phyloP scores from a whole-genome alignment of 2,329 filamentous ascomycete species.

The Trichoderma lentiforme region DNA sequence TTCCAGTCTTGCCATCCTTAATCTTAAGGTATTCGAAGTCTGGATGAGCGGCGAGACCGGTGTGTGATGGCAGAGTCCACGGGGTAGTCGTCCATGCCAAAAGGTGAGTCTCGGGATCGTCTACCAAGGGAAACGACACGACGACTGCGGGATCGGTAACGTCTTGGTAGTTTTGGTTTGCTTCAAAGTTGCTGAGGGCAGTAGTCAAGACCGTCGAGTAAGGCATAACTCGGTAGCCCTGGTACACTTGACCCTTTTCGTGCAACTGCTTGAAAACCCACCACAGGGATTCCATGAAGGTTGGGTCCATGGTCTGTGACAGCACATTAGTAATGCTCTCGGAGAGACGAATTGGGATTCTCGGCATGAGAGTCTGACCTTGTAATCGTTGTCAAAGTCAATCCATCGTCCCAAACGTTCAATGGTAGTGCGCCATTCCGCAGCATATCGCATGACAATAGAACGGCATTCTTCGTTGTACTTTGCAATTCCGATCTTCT shows the following conservation, averaged over 20 bases:
- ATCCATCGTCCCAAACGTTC: conserved; percentile 92
- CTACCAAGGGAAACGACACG: conserved; percentile 78
- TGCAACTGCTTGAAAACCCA: conserved; percentile 95
- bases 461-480: conserved; percentile 91
- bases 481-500: conserved; percentile 77
- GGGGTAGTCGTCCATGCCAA: conserved; percentile 90
- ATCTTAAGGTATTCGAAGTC: conserved; percentile 88
- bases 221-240: conserved; percentile 89
- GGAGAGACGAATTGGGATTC: background rate
- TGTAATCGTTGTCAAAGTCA: conserved; percentile 97
- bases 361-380: conserved; percentile 47
- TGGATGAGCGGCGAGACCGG: conserved; percentile 72
- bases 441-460: conserved; percentile 88
- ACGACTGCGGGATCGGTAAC: conserved; percentile 88
- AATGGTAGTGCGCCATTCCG: conserved; percentile 84
- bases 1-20: conserved; percentile 74
- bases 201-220: conserved; percentile 90
- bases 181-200: conserved; percentile 87
- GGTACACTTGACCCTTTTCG: conserved; percentile 85
- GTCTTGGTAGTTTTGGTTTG: conserved; percentile 92
- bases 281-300: conserved; percentile 94
- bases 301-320: conserved; percentile 79
- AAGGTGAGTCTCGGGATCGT: conserved; percentile 70
- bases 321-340: background rate
- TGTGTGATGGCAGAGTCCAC: conserved; percentile 79